Evolutionary conservation across 2,329 filamentous ascomycete species (phyloP), one percentile per base, ranked within the genome.

Genomic region (Hymenoscyphus repandus): DNA sequence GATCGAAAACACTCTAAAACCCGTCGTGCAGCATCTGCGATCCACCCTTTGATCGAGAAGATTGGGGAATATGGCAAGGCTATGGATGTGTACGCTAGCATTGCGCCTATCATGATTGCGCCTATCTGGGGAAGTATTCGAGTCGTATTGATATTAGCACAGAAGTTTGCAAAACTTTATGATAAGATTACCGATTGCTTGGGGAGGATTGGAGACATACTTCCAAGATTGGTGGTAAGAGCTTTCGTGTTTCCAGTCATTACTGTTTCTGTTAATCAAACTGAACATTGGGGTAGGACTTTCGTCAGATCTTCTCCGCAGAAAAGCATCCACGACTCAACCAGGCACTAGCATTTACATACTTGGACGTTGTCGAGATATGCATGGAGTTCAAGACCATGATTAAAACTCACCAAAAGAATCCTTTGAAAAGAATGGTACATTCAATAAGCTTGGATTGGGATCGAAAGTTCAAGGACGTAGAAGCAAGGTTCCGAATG

Each of bases 331-430:
- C 27, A n/a, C 49, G 55, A 9, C 39, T 58, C 5, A 50, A 31
- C 1, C 38, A 54, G 50, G 45, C 53, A 4, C 9, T 55, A 15
- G 52, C 53, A 12, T 33, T 48, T 38, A 36, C 55, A 15, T 58
- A 59, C 39, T 50, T 59, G 10, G 53, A 58, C 9, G 56, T 58
- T 15, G 52, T 58, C 17, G 38, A 33, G 6, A 32, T 58, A n/a
- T 59, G 55, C 22, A 49, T 30, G 1, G 32, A 56, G 9, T 55
- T 58, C n/a, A 27, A 27, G 22, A 27, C 22, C 22, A 7, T 27
- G 22, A 27, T 27, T 4, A 27, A 4, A 27, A 7, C 22, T 7
- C 22, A 27, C 4, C 22, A 27, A 27, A 27, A 27, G 22, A 27
- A 27, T 7, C 22, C 22, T 7, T 27, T 27, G 22, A 27, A 27